These are phyloP conservation scores for Pseudopyrenochaeta lycopersici DNA, from an alignment of 2,329 filamentous ascomycete species.

Conservation along the genomic window DNA sequence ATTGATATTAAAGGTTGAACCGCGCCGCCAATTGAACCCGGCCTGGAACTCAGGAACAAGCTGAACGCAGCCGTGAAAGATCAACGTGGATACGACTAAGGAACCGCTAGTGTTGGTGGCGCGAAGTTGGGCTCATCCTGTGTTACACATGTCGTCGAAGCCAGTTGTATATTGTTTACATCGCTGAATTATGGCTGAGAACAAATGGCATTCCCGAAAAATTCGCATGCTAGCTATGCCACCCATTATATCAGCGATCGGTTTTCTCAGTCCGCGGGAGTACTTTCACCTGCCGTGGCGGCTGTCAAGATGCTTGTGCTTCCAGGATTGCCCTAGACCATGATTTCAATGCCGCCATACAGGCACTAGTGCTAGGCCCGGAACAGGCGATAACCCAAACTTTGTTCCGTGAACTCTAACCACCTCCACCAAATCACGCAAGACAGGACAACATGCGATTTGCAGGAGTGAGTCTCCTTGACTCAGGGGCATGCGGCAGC, in stretches of 20 bases:
- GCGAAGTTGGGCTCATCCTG: not conserved
- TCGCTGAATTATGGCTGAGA: not conserved
- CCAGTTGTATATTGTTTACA: not conserved
- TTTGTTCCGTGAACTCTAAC: slow-evolving; percentile 19
- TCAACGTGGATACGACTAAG: slow-evolving; percentile 3
- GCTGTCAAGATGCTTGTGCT: slow-evolving; percentile 6
- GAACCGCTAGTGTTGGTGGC: slow-evolving; percentile 5
- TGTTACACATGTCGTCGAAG: no score
- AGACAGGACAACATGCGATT: slow-evolving; percentile 18
- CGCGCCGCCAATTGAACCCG: no score
- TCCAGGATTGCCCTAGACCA: slow-evolving; percentile 21
- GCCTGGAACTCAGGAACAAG: not conserved
- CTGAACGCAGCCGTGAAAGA: slow-evolving; percentile 5
- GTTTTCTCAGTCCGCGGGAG: not conserved
- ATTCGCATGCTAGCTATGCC: not conserved
- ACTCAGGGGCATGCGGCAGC: slow-evolving; percentile 10
- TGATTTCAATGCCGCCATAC: slow-evolving; percentile 10
- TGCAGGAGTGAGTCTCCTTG: slow-evolving; percentile 14
- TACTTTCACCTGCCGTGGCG: slow-evolving; percentile 19
- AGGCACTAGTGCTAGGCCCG: slow-evolving; percentile 22
- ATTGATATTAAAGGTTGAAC: not conserved
- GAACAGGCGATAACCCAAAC: slow-evolving; percentile 30
- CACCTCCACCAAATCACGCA: slow-evolving; percentile 17
- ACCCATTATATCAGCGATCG: not conserved
- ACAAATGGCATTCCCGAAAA: not conserved